These are phyloP conservation scores for Peronospora tabacina DNA, from an alignment of 352 stramenopile species.

Conservation along the genomic window DNA sequence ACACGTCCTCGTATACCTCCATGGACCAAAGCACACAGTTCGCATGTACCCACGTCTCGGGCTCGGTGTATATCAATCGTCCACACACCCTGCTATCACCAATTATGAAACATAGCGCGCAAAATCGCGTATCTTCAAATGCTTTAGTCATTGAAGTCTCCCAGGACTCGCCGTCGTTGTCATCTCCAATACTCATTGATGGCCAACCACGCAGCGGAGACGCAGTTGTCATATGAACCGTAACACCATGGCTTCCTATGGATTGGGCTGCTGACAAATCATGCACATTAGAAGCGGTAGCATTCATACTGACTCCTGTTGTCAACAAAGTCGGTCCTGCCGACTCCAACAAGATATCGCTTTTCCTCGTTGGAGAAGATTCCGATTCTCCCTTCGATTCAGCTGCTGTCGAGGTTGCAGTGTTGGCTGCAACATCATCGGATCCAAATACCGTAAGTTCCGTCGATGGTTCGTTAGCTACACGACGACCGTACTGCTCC, in stretches of 20 bases:
- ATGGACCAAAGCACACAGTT: slow-evolving; percentile 91
- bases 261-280: not conserved
- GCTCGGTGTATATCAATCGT: slow-evolving; percentile 71
- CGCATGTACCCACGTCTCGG: slow-evolving; percentile 87
- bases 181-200: not conserved
- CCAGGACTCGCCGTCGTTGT: not conserved
- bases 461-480: slow-evolving; percentile 36
- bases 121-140: slow-evolving; percentile 67
- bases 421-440: not conserved
- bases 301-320: not conserved
- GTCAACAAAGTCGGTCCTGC: not conserved
- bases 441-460: slow-evolving; percentile 25
- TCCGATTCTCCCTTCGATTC: not conserved
- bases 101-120: slow-evolving; percentile 73
- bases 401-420: not conserved
- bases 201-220: slow-evolving; percentile 42
- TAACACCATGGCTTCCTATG: not conserved
- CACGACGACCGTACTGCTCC: slow-evolving; percentile 63
- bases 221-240: slow-evolving; percentile 34
- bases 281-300: not conserved
- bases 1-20: slow-evolving; percentile 84
- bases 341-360: slow-evolving; percentile 1
- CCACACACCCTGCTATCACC: slow-evolving; percentile 68
- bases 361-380: not conserved
- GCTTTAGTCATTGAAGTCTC: not conserved